These are phyloP conservation scores for Stagonosporopsis cucurbitacearum DNA, from an alignment of 2,329 filamentous ascomycete species.

Conservation along the genomic window DNA sequence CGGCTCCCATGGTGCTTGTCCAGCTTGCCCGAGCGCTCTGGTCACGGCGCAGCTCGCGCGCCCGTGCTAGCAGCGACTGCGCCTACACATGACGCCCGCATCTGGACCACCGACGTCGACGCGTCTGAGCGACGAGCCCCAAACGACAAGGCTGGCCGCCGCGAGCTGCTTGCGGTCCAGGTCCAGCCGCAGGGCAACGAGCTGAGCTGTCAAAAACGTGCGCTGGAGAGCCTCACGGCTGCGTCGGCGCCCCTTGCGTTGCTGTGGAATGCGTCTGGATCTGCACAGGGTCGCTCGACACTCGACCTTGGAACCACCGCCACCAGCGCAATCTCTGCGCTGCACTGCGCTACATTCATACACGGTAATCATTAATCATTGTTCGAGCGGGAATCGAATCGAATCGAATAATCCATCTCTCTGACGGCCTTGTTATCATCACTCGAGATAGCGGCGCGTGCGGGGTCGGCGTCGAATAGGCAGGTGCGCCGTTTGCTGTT, in stretches of 20 bases:
- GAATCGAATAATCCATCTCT: background rate
- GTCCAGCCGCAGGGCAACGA: conserved; percentile 1
- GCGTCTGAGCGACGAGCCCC: too few relatives aligned
- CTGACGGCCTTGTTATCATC: background rate
- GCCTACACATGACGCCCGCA: conserved; percentile 12
- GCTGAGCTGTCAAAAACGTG: conserved; percentile 17
- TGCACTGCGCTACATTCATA: too few relatives aligned
- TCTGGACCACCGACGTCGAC: conserved; percentile 3
- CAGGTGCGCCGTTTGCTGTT: conserved; percentile 10
- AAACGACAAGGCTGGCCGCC: background rate
- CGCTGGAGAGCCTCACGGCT: conserved; percentile 13
- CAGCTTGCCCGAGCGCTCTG: conserved; percentile 4
- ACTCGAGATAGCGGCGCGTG: background rate
- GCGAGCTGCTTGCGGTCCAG: conserved; percentile 11
- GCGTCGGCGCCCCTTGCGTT: conserved; percentile 14
- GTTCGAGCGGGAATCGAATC: too few relatives aligned
- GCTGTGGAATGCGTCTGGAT: conserved; percentile 14
- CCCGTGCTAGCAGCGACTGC: conserved; percentile 2
- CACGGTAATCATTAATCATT: too few relatives aligned
- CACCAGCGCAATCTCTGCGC: background rate
- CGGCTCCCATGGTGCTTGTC: conserved; percentile 11
- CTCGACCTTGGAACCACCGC: conserved; percentile 1
- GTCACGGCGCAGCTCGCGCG: conserved; percentile 6
- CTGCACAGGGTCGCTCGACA: conserved; percentile 10
- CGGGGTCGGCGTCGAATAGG: conserved; percentile 9